A percentile compares a stretch with the other conserved stretches of the same genome.
phyloP scores from a whole-genome alignment of 192 early-diverging fungal genomes.

The Rhizophagus sp. region DNA sequence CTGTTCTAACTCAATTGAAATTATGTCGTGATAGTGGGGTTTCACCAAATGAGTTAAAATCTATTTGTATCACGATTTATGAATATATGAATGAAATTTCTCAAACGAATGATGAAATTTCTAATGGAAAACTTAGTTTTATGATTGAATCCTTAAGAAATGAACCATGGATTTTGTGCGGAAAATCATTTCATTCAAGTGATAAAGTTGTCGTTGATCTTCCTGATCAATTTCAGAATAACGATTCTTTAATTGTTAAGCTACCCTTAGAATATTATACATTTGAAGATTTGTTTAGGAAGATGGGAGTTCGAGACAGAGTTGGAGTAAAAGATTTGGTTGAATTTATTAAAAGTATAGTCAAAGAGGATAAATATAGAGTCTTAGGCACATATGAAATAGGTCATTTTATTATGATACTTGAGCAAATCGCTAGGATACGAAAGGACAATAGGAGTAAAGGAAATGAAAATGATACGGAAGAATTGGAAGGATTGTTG shows the following conservation, averaged over 20 bases:
- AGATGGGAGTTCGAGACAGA: conserved; percentile 5
- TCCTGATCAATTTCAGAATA: neutral
- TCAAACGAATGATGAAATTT: neutral
- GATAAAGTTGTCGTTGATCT: neutral
- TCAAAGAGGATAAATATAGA: neutral
- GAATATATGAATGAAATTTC: no score
- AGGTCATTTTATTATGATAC: neutral
- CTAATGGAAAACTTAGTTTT: neutral
- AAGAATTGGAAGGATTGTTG: neutral
- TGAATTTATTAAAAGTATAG: neutral
- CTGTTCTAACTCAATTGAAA: neutral
- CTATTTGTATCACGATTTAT: no score
- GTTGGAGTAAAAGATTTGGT: neutral
- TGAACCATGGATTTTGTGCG: neutral
- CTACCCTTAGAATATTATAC: neutral
- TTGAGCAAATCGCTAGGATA: neutral
- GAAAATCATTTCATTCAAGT: neutral
- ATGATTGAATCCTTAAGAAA: neutral
- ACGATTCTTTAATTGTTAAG: neutral
- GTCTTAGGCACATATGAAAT: neutral
- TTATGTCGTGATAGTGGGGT: neutral
- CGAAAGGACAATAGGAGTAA: neutral
- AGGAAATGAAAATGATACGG: neutral
- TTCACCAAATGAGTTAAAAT: no score
- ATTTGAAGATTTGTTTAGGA: neutral